Base-by-base conservation (phyloP, 202 grass and related monocot species). In the Digitaria exilis region DNA sequence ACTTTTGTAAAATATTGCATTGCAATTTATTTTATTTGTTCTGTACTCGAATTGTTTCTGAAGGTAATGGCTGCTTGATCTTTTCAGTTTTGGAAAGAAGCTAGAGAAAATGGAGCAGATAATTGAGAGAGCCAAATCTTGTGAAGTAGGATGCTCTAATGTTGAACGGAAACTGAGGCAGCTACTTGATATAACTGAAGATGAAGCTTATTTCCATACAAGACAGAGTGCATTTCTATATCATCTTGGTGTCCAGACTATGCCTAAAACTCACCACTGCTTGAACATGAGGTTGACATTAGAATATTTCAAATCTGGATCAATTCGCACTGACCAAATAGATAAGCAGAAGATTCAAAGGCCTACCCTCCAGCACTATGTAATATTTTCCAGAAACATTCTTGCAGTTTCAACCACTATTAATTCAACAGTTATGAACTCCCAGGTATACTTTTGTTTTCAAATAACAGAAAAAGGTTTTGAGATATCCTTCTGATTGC, bases 171-270 rank as follows among this genome's bases (percentile, higher is more conserved):
- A 90, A 80, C 88, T 84, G 72, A 91, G 90, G 62, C 96, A 95
- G 80, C 56, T 98, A 76, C 87, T 98, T 60, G 89, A 90, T 73
- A 54, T 96, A 71, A 94, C 96, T 49, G 91, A 98, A 92, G 90
- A 95, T 80, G 93, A 98, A 85, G 91, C 87, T 80, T 82, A 96
- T 87, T 98, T 98, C 71, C 93, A 98, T 88, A 89, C 84, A 83
- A 91, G 92, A 75, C 91, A 96, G 87, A 98, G 96, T 75, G 93
- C 93, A 75, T 89, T 89, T 81, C 75, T 94, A 1, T 92, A 94
- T 78, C 93, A 94, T 73, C 89, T 98, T 56, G 96, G 87, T 16
- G 93, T 84, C 45, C 89, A 96, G 73, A 99, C 96, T 51, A 88
- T 90, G 56, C 88, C 93, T 10, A 96, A 96, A 87, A 94, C 79